Evolutionary conservation across 768 basidiomycete species (phyloP), one percentile per base, ranked within the genome.

Genomic region (Trametes sanguinea): DNA sequence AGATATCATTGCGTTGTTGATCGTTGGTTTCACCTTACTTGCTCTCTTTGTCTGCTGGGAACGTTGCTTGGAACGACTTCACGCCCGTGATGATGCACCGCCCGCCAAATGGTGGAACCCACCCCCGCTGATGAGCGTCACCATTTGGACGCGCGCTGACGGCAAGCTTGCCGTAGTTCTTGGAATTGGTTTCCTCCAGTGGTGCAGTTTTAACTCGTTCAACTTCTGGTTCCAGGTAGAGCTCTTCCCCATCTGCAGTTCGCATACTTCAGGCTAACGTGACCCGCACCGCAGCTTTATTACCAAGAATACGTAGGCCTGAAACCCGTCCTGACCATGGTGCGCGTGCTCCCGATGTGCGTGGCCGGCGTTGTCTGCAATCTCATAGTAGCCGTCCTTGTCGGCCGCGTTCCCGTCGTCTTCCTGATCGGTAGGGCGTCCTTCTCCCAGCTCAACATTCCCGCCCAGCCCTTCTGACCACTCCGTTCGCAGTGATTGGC

Each of bases 1-100:
- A 82, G 90, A 93, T 70, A 90, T 94, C 65, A 86, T 94, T 51
- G 85, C 79, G 2, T 79, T 88, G 13, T 14, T 94, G 33, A 73
- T 90, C 51, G 37, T 89, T 16, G 87, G 88, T 2, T 73, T 90
- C 2, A 9, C 86, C 27, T 67, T 92, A 16, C 60, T 89, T 13
- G 72, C 68, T 2, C 50, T 75, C 1, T 95, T 94, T 76, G 56
- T 89, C 47, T 62, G 72, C 32, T 94, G 90, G 89, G 86, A 94
- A 65, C 68, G 75, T 51, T 79, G 82, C 67, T 76, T 94, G 32
- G 88, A 89, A 59, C 57, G 62, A 30, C 35, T 69, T 10, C 69
- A 69, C 46, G 66, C 67, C 5, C 62, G 64, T 11, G 56, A 54
- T 0, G 59, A 61, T 16, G 47, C 37, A 0, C 1, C 40, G 30